These are phyloP conservation scores for Pelargonium citronellum DNA, from an alignment of 441 rosid species.

Conservation along the genomic window DNA sequence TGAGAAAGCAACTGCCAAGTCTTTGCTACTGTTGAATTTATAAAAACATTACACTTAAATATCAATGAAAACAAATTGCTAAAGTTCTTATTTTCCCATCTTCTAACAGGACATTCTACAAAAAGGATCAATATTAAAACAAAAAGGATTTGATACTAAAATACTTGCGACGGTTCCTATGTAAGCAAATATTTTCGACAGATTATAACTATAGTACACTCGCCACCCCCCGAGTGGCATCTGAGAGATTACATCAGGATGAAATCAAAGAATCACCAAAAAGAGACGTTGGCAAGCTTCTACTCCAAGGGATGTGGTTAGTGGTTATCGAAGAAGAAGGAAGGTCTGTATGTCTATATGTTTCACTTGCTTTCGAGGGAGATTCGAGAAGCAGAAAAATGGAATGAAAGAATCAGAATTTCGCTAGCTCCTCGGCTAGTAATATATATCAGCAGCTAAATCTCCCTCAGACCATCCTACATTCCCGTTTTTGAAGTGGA, in stretches of 20 bases:
- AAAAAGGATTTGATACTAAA: conserved; percentile 19
- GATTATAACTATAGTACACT: conserved; percentile 51
- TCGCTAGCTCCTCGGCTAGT: conserved; percentile 21
- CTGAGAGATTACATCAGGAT: conserved; percentile 28
- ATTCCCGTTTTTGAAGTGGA: conserved; percentile 17
- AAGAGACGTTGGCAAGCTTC: conserved; percentile 17
- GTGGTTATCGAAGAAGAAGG: conserved; percentile 28
- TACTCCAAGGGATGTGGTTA: conserved; percentile 20
- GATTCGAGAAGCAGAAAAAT: conserved; percentile 17
- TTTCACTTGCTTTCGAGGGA: conserved; percentile 1
- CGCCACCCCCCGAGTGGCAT: conserved; percentile 38
- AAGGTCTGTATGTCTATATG: conserved; percentile 12
- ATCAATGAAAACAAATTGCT: conserved; percentile 6
- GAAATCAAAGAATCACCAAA: conserved; percentile 54
- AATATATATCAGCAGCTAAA: background rate
- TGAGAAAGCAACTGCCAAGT: too few relatives aligned
- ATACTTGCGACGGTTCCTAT: conserved; percentile 27
- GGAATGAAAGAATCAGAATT: conserved; percentile 28
- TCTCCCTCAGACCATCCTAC: conserved; percentile 17
- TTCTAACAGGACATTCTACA: conserved; percentile 25
- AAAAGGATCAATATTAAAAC: background rate
- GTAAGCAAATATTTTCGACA: conserved; percentile 27
- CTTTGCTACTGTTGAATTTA: background rate
- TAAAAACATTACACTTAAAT: background rate
- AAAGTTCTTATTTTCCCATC: conserved; percentile 20